Base-by-base conservation (phyloP, 805 yeast species). In the Zygotorulaspora sp. region DNA sequence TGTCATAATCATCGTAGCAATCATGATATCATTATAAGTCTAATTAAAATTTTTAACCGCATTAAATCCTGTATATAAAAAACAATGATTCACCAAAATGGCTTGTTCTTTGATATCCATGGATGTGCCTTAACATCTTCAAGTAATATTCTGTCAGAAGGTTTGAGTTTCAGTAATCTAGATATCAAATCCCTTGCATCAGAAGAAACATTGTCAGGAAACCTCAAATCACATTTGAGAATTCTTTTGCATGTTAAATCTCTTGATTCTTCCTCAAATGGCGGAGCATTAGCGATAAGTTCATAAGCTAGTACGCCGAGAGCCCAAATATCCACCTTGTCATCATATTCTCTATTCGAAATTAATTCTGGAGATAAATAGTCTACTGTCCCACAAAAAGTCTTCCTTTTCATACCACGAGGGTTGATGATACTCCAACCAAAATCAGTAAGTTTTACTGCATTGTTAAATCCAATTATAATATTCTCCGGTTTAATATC, bases 361-460 rank as follows among this genome's bases (percentile, higher is more conserved):
- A 90, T 85, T 83, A 92, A 80, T 63, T 90, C 98, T 6, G 98
- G 98, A 0, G 97, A 94, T 11, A 92, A 63, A 52, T 90, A 90
- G 62, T 92, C 97, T 27, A 90, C 67, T 0, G 98, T 92, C 0
- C 98, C 97, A 62, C 97, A 92, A 67, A 92, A 74, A 0, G 97
- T 90, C 11, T 78, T 70, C 52, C 96, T 67, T 45, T 75, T 73
- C 0, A 70, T 63, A 0, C 73, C 63, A 1, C 77, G 76, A 0
- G 83, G 72, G 48, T 78, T 78, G 6, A 52, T 45, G 2, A 89
- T 90, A 39, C 95, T 83, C 97, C 97, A 90, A 10, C 98, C 98
- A 58, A 92, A 90, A 63, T 90, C 98, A 13, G 96, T 82, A 25
- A 90, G 71, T 58, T 89, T 90, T 38, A 90, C 71, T 16, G 74